phyloP scores from a whole-genome alignment of 495 filamentous ascomycete genomes.

The Aspergillus leporis region DNA sequence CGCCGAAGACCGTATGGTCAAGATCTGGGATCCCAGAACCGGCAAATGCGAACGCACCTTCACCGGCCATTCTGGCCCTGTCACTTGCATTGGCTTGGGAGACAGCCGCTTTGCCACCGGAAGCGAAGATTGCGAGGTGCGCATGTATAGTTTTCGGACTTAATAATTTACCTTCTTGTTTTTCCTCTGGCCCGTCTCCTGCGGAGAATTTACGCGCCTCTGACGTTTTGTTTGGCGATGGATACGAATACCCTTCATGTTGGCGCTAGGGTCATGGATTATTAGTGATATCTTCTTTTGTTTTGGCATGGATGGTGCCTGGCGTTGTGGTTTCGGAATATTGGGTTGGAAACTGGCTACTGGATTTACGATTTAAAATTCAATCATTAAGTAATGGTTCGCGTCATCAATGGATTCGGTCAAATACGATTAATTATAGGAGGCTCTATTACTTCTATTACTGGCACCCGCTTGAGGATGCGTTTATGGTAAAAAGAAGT shows the following conservation, averaged over 20 bases:
- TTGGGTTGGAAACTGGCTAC: no score
- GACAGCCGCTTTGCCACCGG: conserved; percentile 86
- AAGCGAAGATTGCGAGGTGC: conserved; percentile 87
- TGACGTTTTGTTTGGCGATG: background rate
- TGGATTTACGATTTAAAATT: no score
- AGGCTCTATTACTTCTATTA: no score
- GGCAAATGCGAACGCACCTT: conserved; percentile 91
- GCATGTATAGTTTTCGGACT: conserved; percentile 80
- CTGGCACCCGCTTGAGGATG: no score
- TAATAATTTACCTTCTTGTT: conserved; percentile 20
- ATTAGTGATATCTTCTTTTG: background rate
- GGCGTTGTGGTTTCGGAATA: background rate
- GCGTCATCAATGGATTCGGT: no score
- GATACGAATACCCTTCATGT: conserved; percentile 14
- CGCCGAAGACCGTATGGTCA: conserved; percentile 91
- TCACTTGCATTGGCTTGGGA: conserved; percentile 89
- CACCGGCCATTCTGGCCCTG: conserved; percentile 82
- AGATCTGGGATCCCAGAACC: conserved; percentile 91
- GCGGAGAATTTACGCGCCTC: background rate
- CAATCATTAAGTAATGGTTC: no score
- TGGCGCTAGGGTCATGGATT: conserved; percentile 3
- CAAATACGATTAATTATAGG: no score
- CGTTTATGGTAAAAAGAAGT: no score
- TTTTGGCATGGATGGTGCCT: background rate
- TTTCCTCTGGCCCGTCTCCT: conserved; percentile 4